Percentiles rank a stretch among this genome's conserved stretches.
Evolutionary conservation across 371 early-diverging fungal genomes (phyloP).

Genomic region (Syncephalis fuscata): DNA sequence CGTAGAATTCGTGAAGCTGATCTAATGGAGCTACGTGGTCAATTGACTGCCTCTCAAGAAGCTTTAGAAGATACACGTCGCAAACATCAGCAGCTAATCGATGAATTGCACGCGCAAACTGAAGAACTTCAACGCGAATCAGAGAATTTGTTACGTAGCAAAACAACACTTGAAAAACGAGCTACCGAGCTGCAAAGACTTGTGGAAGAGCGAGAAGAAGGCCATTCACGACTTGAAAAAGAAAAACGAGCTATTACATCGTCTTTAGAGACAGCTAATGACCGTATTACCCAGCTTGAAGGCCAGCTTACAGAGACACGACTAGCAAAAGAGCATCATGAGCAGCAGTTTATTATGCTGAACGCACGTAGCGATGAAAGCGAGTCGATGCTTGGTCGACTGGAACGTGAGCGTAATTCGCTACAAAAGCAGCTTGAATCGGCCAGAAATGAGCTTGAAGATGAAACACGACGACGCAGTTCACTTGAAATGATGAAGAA

Average conservation of each 20-base stretch:
- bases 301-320: slow-evolving; percentile 21
- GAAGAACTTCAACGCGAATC: slow-evolving; percentile 41
- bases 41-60: slow-evolving; percentile 27
- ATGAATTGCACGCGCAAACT: slow-evolving; percentile 35
- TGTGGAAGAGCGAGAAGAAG: slow-evolving; percentile 15
- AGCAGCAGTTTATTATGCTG: slow-evolving; percentile 25
- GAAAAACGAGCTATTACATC: slow-evolving; percentile 26
- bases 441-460: slow-evolving; percentile 34
- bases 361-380: slow-evolving; percentile 33
- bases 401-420: slow-evolving; percentile 37
- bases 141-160: slow-evolving; percentile 25
- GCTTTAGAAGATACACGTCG: slow-evolving; percentile 48
- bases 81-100: slow-evolving; percentile 20
- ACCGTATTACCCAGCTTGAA: slow-evolving; percentile 24
- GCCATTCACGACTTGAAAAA: slow-evolving; percentile 25
- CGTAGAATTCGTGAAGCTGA: slow-evolving; percentile 65
- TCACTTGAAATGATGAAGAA: slow-evolving; percentile 14
- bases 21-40: slow-evolving; percentile 34
- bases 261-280: slow-evolving; percentile 21
- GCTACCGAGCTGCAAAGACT: slow-evolving; percentile 25
- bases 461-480: slow-evolving; percentile 35
- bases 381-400: slow-evolving; percentile 19
- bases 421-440: slow-evolving; percentile 29
- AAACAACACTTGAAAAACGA: slow-evolving; percentile 27
- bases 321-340: slow-evolving; percentile 24